Evolutionary conservation across 163 green algal genomes (phyloP).

Genomic region (Volvox carteri): DNA sequence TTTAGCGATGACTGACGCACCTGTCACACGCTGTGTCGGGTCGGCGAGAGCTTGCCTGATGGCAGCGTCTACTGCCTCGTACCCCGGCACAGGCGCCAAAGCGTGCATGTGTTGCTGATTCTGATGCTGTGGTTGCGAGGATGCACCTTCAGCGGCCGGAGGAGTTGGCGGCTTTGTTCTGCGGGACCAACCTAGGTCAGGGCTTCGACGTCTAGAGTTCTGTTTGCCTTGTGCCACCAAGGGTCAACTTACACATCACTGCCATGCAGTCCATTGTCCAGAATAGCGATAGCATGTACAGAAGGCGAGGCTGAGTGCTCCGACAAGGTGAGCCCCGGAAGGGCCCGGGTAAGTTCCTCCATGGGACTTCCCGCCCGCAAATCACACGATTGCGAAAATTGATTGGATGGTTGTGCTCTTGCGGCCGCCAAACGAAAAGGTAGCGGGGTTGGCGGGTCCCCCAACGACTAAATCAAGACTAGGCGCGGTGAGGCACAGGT

Average conservation of each 20-base stretch:
- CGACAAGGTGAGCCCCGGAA: constrained; percentile 12
- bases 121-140: constrained; percentile 15
- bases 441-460: constrained; percentile 12
- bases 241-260: constrained; percentile 32
- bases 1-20: not conserved
- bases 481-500: not conserved
- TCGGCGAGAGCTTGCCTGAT: constrained; percentile 49
- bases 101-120: not conserved
- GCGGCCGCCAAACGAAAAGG: not conserved
- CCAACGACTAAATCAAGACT: constrained; percentile 10
- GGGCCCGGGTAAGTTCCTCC: not conserved
- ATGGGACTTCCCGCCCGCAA: not conserved
- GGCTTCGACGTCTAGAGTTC: too few relatives aligned
- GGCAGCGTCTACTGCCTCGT: constrained; percentile 36
- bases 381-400: not conserved
- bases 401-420: not conserved
- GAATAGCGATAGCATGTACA: too few relatives aligned
- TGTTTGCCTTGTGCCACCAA: too few relatives aligned
- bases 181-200: not conserved
- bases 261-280: not conserved
- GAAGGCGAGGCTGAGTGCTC: not conserved
- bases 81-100: not conserved
- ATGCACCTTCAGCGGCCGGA: constrained; percentile 2
- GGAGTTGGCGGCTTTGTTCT: constrained; percentile 41
- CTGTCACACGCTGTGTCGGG: constrained; percentile 45